Base-by-base conservation (phyloP, 345 rosid genomes). In the Gossypium sturtianum region DNA sequence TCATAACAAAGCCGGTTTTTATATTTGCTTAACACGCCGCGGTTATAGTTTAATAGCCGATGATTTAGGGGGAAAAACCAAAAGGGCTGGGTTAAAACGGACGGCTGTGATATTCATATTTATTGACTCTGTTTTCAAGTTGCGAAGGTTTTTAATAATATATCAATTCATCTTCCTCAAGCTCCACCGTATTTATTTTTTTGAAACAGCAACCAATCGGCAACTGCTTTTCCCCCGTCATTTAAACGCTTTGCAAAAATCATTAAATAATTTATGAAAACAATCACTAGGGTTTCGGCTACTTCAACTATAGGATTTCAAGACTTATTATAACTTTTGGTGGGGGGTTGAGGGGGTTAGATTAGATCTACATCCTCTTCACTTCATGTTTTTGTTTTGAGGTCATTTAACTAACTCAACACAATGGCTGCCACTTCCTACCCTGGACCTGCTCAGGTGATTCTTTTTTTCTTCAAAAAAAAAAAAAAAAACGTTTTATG, bases 381-480 rank as follows among this genome's bases (percentile, higher is more conserved):
- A 6, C 10, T 58, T 23, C 72, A 68, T 68, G 72, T 43, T 68
- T 23, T 68, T 16, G 19, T 68, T 68, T 49, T 51, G 59, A 27
- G 23, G 22, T 69, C 44, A 15, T 51, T 22, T 16, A 16, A n/a
- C 44, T 51, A 1, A 51, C 7, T 66, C 72, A 27, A 17, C 59
- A 17, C 43, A 49, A 69, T 69, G 59, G 45, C 58, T 44, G 59
- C 72, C 13, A 10, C 45, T 69, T 69, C 72, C 2, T 69, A 49
- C 41, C 72, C 72, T 8, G 72, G 72, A 16, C 22, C 72, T 15
- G 59, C 29, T 9, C 72, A 68, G 72, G 72, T 49, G 25, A 66
- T 29, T 56, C 72, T 25, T n/a, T 3, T 44, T 12, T 19, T 9
- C 17, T 51, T 7, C 2, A 29, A 29, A 29, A 29, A 4, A 5